These are phyloP conservation scores for Eudorina sp. DNA, from an alignment of 139 green algal genomes.

Conservation along the genomic window DNA sequence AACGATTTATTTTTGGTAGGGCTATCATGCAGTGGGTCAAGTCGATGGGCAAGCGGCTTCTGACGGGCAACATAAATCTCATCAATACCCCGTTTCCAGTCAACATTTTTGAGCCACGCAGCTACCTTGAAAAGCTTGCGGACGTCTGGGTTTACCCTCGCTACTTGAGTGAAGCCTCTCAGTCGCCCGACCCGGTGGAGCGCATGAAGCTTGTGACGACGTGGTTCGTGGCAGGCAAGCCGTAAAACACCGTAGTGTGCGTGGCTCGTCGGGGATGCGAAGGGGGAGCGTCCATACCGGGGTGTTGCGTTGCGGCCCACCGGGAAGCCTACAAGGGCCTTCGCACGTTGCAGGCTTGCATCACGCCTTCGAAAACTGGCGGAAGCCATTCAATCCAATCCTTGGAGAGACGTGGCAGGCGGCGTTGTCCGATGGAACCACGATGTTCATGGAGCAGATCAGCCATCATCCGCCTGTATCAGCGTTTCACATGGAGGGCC, in stretches of 20 bases:
- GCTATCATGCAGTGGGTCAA: conserved; percentile 81
- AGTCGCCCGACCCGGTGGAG: conserved; percentile 70
- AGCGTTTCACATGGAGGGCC: conserved; percentile 84
- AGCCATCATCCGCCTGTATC: conserved; percentile 85
- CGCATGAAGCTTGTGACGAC: conserved; percentile 81
- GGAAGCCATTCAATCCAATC: conserved; percentile 93
- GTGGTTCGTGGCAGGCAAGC: conserved; percentile 80
- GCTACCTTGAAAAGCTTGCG: conserved; percentile 90
- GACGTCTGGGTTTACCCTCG: conserved; percentile 81
- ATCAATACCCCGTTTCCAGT: conserved; percentile 88
- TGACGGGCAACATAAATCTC: conserved; percentile 84
- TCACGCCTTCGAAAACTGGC: conserved; percentile 73
- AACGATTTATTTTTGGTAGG: conserved; percentile 49
- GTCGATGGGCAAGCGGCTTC: conserved; percentile 77
- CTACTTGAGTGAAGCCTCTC: conserved; percentile 65
- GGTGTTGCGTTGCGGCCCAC: no score
- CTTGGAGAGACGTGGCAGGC: conserved; percentile 91
- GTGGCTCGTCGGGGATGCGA: no score
- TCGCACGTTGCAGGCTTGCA: conserved; percentile 61
- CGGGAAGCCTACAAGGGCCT: no score
- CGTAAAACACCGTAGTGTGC: no score
- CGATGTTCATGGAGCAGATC: conserved; percentile 88
- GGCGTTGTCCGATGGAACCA: conserved; percentile 68
- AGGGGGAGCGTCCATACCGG: no score
- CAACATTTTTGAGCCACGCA: conserved; percentile 87